These are phyloP conservation scores for Chalciporus chontae DNA, from an alignment of 768 basidiomycete species.

Conservation along the genomic window DNA sequence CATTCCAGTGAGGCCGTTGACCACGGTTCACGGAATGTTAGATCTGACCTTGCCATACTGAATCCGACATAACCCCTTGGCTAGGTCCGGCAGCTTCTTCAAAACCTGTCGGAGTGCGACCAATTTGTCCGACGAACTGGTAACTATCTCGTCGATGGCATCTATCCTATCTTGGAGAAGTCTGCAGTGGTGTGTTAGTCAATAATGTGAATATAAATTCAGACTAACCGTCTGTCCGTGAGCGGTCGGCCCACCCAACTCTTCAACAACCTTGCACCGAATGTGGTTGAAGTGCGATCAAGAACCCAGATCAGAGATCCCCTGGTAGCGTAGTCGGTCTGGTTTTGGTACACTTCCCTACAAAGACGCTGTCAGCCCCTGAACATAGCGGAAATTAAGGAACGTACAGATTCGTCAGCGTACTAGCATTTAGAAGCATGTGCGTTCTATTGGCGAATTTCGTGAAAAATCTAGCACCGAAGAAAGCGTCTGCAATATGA, in stretches of 20 bases:
- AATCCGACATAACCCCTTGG: constrained; percentile 80
- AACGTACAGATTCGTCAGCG: constrained; percentile 69
- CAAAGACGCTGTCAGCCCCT: neutral
- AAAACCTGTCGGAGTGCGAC: constrained; percentile 67
- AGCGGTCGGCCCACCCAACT: constrained; percentile 88
- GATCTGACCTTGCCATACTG: constrained; percentile 81
- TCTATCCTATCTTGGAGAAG: constrained; percentile 72
- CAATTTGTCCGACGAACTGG: constrained; percentile 58
- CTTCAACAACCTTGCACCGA: constrained; percentile 80
- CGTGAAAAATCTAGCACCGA: constrained; percentile 74
- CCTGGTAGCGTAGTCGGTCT: constrained; percentile 67
- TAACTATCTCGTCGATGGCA: constrained; percentile 79
- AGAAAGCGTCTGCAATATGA: constrained; percentile 72
- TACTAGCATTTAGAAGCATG: constrained; percentile 89
- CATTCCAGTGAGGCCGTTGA: neutral
- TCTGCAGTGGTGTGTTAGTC: constrained; percentile 37
- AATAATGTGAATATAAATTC: neutral
- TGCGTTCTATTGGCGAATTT: constrained; percentile 73
- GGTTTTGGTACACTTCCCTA: constrained; percentile 89
- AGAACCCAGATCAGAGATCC: constrained; percentile 86
- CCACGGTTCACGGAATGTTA: neutral
- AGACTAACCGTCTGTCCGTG: constrained; percentile 58
- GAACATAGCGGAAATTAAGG: neutral
- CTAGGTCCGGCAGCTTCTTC: constrained; percentile 79
- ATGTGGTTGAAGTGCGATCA: constrained; percentile 83